A percentile compares a stretch with the other conserved stretches of the same genome.
These are phyloP conservation scores for Sporisorium sorghi DNA, from an alignment of 1,284 basidiomycete genomes.

Conservation along the genomic window DNA sequence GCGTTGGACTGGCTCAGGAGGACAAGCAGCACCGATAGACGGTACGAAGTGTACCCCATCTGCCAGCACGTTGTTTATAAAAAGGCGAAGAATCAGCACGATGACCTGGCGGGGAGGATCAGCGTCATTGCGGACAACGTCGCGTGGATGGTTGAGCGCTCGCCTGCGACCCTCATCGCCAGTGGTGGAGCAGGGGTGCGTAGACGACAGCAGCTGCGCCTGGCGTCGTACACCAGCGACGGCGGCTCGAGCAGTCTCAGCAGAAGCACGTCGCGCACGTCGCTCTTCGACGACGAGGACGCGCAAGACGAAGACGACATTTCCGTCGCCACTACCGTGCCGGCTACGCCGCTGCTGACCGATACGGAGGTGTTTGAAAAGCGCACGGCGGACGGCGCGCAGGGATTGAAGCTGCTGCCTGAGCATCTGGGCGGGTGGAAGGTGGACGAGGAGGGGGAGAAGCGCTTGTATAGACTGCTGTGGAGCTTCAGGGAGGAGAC, in stretches of 20 bases:
- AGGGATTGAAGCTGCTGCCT: slow-evolving; percentile 12
- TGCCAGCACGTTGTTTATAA: slow-evolving; percentile 68
- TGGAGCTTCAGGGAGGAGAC: slow-evolving; percentile 43
- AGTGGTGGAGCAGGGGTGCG: neutral
- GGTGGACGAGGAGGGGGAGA: slow-evolving; percentile 19
- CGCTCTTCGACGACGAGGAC: slow-evolving; percentile 28
- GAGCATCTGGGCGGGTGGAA: slow-evolving; percentile 28
- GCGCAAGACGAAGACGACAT: slow-evolving; percentile 10
- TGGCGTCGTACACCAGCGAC: slow-evolving; percentile 36
- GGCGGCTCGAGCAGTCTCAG: slow-evolving; percentile 20
- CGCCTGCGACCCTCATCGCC: slow-evolving; percentile 30
- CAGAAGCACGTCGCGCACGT: slow-evolving; percentile 22
- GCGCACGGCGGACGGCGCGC: neutral
- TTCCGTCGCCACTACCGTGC: slow-evolving; percentile 25
- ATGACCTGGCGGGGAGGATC: slow-evolving; percentile 63
- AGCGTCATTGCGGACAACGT: slow-evolving; percentile 65
- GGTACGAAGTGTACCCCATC: slow-evolving; percentile 63
- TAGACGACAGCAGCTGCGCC: slow-evolving; percentile 23
- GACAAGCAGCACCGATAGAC: slow-evolving; percentile 46
- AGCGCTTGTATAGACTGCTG: slow-evolving; percentile 23
- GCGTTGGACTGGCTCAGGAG: slow-evolving; percentile 48
- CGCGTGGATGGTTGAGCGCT: slow-evolving; percentile 62
- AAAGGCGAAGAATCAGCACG: slow-evolving; percentile 66
- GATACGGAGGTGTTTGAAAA: slow-evolving; percentile 11
- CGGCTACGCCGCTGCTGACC: slow-evolving; percentile 17